Base-by-base conservation (phyloP, 805 yeast species). In the Sugiyamaella boreocaroliniensis region DNA sequence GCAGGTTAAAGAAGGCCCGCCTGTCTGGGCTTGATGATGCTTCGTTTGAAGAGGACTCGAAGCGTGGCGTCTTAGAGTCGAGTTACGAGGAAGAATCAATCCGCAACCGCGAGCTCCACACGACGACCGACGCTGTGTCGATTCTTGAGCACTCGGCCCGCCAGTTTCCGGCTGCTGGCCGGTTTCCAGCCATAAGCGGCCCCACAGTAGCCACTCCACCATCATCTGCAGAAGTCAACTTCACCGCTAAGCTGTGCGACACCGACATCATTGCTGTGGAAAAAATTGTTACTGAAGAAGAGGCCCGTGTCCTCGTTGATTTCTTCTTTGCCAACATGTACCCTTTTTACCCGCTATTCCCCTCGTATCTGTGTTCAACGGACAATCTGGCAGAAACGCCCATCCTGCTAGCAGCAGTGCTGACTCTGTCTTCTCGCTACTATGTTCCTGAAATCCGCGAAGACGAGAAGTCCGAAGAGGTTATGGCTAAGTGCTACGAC, bases 271-370 rank as follows among this genome's bases (percentile, higher is more conserved):
- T 87, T 47, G 84, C 86, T 3, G 58, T 57, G 10, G 67, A 70
- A 2, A 79, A 79, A 19, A 74, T 88, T 49, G 63, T 90, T 14
- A 73, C 85, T 0, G 89, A 80, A 56, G 64, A 61, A 0, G 71
- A 68, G 37, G 64, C 67, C 11, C 49, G 58, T 26, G 42, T 54
- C n/a, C 58, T 71, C n/a, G 60, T 67, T 11, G 49, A 54, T 12
- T 65, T 58, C 50, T 90, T 86, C 67, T 87, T 87, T 65, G 67
- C 79, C 3, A 80, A 89, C 2, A 78, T 90, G 82, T 95, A 88
- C 67, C 97, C 96, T 1, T 90, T 81, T 66, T 90, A 86, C 69
- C 97, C 97, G 0, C 86, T 83, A 64, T 76, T 92, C 41, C 96
- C 97, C 0, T 71, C 75, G 29, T 86, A 85, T 56, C 65, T 89